phyloP scores from a whole-genome alignment of 202 grass and related monocot species.

The Zizania palustris region DNA sequence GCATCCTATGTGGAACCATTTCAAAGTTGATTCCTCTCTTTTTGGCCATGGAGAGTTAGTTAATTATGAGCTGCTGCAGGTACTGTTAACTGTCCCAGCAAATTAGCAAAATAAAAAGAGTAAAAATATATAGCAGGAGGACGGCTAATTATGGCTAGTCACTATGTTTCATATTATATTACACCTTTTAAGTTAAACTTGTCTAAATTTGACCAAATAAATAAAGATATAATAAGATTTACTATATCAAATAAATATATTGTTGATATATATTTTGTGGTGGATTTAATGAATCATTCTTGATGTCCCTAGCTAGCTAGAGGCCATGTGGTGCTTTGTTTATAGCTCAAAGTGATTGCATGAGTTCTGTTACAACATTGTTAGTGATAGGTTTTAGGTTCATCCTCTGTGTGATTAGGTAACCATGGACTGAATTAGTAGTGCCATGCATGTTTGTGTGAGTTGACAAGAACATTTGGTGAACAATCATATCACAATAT shows the following conservation, averaged over 20 bases:
- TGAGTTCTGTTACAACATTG: background rate
- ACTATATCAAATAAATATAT: too few species aligned
- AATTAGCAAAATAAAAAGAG: background rate
- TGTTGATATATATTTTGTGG: too few species aligned
- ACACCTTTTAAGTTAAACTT: too few species aligned
- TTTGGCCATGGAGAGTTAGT: constrained; percentile 5
- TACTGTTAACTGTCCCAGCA: background rate
- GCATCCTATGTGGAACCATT: constrained; percentile 28
- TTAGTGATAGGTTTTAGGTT: background rate
- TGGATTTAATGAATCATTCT: background rate
- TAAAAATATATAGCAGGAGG: background rate
- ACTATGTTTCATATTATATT: too few species aligned
- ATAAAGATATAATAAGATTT: too few species aligned
- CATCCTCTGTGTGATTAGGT: background rate
- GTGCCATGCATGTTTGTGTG: constrained; percentile 1
- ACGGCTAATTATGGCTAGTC: background rate
- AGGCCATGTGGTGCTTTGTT: constrained; percentile 27
- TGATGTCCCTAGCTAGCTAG: constrained; percentile 29
- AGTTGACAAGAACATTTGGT: background rate
- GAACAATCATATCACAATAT: background rate
- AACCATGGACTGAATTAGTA: background rate
- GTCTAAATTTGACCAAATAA: too few species aligned
- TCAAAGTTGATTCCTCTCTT: background rate
- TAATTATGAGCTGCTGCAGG: background rate
- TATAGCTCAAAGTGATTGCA: constrained; percentile 18